A percentile compares a stretch with the other conserved stretches of the same genome.
Evolutionary conservation across 495 filamentous ascomycete genomes (phyloP).

Genomic region (Trichocladium antarcticum): DNA sequence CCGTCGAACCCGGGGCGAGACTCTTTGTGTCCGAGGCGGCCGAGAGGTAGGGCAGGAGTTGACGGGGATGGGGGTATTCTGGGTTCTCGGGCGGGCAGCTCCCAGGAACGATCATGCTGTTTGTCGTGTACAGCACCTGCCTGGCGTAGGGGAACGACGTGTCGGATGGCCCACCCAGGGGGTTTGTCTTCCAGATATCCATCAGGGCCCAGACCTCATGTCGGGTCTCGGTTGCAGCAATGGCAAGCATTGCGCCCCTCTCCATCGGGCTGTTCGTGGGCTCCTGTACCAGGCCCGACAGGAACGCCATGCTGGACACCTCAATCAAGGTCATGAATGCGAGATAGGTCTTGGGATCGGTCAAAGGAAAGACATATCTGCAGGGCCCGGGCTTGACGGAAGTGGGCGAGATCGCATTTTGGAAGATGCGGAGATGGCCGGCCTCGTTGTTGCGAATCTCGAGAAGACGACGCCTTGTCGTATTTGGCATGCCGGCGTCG

Average conservation of each 20-base stretch:
- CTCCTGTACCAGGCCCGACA: constrained; percentile 40
- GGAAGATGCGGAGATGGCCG: constrained; percentile 46
- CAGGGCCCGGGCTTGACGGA: constrained; percentile 45
- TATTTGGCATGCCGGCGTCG: constrained; percentile 32
- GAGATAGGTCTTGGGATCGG: constrained; percentile 32
- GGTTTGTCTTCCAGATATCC: constrained; percentile 39
- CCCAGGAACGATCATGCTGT: constrained; percentile 36
- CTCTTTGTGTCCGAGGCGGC: constrained; percentile 29
- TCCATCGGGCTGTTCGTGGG: constrained; percentile 28
- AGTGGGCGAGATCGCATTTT: constrained; percentile 40
- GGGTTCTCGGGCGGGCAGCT: constrained; percentile 42
- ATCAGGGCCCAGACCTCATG: constrained; percentile 43
- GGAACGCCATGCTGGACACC: constrained; percentile 44
- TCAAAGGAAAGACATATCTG: constrained; percentile 37
- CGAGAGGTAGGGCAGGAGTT: constrained; percentile 32
- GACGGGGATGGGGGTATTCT: constrained; percentile 36
- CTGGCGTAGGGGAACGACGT: constrained; percentile 45
- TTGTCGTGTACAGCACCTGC: constrained; percentile 43
- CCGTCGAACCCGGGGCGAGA: constrained; percentile 33
- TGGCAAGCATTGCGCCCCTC: constrained; percentile 38
- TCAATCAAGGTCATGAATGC: constrained; percentile 40
- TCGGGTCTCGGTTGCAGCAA: constrained; percentile 39
- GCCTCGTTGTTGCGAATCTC: constrained; percentile 49
- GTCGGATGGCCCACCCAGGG: constrained; percentile 41
- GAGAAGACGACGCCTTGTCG: constrained; percentile 39